Evolutionary conservation across 2,329 filamentous ascomycete genomes (phyloP), one percentile per base, ranked within the genome.

Genomic region (Colletotrichum sp.): DNA sequence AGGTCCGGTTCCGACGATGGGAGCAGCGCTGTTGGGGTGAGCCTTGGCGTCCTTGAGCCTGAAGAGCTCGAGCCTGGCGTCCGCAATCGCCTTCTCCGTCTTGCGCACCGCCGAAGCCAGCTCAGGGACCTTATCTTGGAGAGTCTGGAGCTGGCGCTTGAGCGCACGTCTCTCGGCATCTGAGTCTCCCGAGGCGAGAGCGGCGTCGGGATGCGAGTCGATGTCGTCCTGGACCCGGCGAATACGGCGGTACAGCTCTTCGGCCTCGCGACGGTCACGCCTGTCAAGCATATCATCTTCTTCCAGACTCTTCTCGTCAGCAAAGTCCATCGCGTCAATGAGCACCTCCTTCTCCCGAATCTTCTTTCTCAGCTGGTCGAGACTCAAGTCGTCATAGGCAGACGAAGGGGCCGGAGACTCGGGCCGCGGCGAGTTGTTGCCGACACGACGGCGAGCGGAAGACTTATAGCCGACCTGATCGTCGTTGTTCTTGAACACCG

Each of bases 401-500:
- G 94, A 80, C 83, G 93, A 94, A 3, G 91, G 89, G 13, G 91
- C 89, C 12, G 94, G 94, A 6, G 93, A 93, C 32, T 93, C 92
- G 8, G 96, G 95, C 3, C 96, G 96, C 64, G 96, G 95, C 10
- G 96, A 97, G 56, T 88, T 88, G 76, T 91, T 93, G 55, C 94
- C 95, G 71, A 97, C 86, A 78, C 97, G 93, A 78, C 96, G 95
- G 78, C 97, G 95, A 70, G 97, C 97, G 83, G 96, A 98, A 15
- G 97, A 98, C 79, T 94, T 94, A 82, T 99, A 99, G 7, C 95
- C 96, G 80, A 97, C 91, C 75, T 96, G 94, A 79, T 98, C 95
- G 80, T 98, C 96, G 79, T 98, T 97, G 82, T 98, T 98, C 82
- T 97, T 96, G 86, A 96, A 99, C 5, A 98, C 94, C 0, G 97